Conservation (phyloP, 768 basidiomycete genomes). For the Collybia mongolica region DNA sequence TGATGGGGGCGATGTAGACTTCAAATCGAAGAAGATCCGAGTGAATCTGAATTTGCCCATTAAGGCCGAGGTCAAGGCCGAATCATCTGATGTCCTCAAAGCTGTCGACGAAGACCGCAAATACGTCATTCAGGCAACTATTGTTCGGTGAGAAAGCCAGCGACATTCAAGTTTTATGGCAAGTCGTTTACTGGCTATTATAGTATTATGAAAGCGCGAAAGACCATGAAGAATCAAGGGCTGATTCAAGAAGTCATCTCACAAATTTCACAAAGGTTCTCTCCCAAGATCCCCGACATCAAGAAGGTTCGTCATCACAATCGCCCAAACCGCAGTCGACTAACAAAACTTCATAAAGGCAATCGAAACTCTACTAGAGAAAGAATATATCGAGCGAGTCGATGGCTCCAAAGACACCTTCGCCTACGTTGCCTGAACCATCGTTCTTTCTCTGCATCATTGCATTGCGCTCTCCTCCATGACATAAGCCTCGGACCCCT, state of each 20-base stretch:
- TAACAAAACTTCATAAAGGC: conserved; percentile 47
- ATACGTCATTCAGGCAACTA: conserved; percentile 94
- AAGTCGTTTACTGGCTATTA: conserved; percentile 1
- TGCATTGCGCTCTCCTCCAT: not conserved
- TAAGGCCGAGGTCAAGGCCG: conserved; percentile 93
- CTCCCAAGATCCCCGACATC: conserved; percentile 95
- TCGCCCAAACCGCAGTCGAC: not conserved
- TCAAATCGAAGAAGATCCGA: conserved; percentile 96
- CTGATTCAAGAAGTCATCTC: conserved; percentile 90
- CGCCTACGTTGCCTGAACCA: conserved; percentile 65
- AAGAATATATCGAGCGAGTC: conserved; percentile 98
- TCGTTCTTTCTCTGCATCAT: not conserved
- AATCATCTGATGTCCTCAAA: conserved; percentile 88
- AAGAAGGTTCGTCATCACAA: conserved; percentile 64
- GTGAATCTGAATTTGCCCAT: conserved; percentile 91
- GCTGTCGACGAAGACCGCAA: conserved; percentile 98
- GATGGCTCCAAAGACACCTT: conserved; percentile 89
- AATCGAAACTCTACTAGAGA: conserved; percentile 92
- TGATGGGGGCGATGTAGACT: conserved; percentile 43
- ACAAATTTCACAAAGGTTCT: conserved; percentile 85
- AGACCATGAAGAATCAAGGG: conserved; percentile 93
- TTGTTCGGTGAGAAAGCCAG: conserved; percentile 60
- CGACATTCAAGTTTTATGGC: not conserved
- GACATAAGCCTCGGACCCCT: not conserved
- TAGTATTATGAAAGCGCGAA: conserved; percentile 94